Percentiles rank a stretch among this genome's conserved stretches.
Evolutionary conservation across 129 eudicot species (phyloP).

Genomic region (Helianthus annuus): DNA sequence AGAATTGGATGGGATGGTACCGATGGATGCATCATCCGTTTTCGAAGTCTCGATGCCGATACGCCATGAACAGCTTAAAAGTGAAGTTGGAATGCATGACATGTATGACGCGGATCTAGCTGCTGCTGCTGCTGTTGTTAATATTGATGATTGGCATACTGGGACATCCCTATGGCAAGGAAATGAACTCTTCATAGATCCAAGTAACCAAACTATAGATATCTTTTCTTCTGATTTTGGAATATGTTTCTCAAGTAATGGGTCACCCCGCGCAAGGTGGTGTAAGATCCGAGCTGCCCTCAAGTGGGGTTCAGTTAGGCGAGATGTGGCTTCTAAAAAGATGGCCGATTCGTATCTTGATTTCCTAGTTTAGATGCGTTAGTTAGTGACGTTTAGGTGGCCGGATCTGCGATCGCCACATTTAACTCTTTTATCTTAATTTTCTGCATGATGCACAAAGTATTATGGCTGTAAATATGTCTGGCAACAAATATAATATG

Average conservation of each 20-base stretch:
- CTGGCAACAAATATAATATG: too few species aligned
- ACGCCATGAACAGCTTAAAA: conserved; percentile 10
- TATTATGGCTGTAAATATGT: conserved; percentile 13
- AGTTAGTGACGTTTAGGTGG: conserved; percentile 14
- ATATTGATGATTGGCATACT: conserved; percentile 16
- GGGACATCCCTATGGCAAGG: conserved; percentile 34
- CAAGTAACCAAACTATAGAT: conserved; percentile 26
- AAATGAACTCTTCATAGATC: conserved; percentile 16
- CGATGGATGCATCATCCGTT: conserved; percentile 31
- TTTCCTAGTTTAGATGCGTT: conserved; percentile 15
- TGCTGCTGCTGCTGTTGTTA: conserved; percentile 2
- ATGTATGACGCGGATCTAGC: conserved; percentile 23
- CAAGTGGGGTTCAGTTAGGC: conserved; percentile 42
- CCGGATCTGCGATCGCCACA: conserved; percentile 36
- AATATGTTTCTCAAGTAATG: conserved; percentile 25
- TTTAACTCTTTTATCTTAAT: neutral
- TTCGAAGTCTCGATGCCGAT: conserved; percentile 33
- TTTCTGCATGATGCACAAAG: conserved; percentile 8
- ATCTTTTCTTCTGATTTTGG: conserved; percentile 31
- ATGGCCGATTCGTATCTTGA: conserved; percentile 27
- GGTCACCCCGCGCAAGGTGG: conserved; percentile 40
- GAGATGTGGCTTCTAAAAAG: conserved; percentile 47
- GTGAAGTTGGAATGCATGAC: conserved; percentile 25
- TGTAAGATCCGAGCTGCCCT: conserved; percentile 49
- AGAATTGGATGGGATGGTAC: conserved; percentile 32